Base-by-base conservation (phyloP, 106 monocot species). In the Hemerocallis citrina region DNA sequence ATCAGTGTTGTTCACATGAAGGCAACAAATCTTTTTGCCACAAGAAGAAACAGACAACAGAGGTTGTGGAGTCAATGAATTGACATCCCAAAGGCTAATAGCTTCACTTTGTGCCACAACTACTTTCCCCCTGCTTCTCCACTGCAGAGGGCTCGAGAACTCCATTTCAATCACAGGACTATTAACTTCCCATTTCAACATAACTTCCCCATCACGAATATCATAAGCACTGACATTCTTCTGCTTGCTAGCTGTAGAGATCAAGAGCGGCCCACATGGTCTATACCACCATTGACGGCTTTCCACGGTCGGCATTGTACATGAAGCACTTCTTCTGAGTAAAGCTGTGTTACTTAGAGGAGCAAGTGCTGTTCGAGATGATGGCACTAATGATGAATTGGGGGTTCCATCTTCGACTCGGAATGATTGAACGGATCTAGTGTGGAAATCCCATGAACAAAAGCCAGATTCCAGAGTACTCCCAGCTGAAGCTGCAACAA, bases 391-490 rank as follows among this genome's bases (percentile, higher is more conserved):
- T 4, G 51, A 57, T 25, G 59, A 60, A 77, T 49, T 20, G 2
- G 72, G 6, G 23, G 20, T 67, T 72, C 52, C 80, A 12, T 65
- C 75, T 29, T 82, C 92, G 25, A 85, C 17, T 31, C 45, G 64
- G 55, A 78, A 82, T 47, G 80, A 84, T 48, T 75, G 64, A 25
- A 85, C 59, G 27, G 79, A 74, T 59, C 74, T 84, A 15, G 76
- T 88, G 39, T 92, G 92, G 46, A 80, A 98, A 38, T 92, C 92
- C 98, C 98, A 98, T 21, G 87, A 79, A 72, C 98, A 98, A 47
- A 88, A 98, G 36, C 98, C 98, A 15, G 84, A 81, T 20, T 84
- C 79, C 34, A 69, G 40, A 17, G 79, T 60, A 74, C 72, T 88
- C 4, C 98, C 98, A 30, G 98, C 91, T 62, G 98, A 92, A 34